Conservation (phyloP, 2,329 filamentous ascomycete genomes). For the Alternaria ethzedia region DNA sequence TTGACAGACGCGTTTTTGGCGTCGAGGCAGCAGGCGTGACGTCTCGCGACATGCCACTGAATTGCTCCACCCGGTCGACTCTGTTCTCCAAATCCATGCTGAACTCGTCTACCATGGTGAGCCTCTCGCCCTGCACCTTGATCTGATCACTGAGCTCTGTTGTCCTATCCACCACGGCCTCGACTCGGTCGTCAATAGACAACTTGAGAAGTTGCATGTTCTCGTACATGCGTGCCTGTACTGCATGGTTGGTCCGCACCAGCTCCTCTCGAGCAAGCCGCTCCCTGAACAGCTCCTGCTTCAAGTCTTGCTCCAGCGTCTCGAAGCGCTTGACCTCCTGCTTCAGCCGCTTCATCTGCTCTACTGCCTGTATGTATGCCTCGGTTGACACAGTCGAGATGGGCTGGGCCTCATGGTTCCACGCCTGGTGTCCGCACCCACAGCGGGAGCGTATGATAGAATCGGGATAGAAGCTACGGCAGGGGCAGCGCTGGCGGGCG, state of each 20-base stretch:
- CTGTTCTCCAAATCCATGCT: slow-evolving; percentile 50
- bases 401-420: slow-evolving; percentile 51
- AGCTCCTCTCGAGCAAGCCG: slow-evolving; percentile 43
- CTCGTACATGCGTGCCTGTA: slow-evolving; percentile 47
- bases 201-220: slow-evolving; percentile 49
- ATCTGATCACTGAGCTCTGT: slow-evolving; percentile 48
- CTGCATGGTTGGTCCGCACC: slow-evolving; percentile 38
- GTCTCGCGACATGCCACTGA: slow-evolving; percentile 32
- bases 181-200: slow-evolving; percentile 49
- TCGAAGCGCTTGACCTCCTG: slow-evolving; percentile 42
- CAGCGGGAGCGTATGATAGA: slow-evolving; percentile 49
- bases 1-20: slow-evolving; percentile 29
- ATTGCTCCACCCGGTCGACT: slow-evolving; percentile 44
- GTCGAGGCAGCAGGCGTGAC: slow-evolving; percentile 39
- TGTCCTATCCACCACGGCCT: slow-evolving; percentile 50
- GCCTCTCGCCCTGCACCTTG: slow-evolving; percentile 43
- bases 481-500: slow-evolving; percentile 51
- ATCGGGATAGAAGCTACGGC: slow-evolving; percentile 53
- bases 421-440: slow-evolving; percentile 57
- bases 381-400: slow-evolving; percentile 44
- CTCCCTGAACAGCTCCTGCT: slow-evolving; percentile 46
- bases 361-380: slow-evolving; percentile 44
- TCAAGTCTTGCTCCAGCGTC: slow-evolving; percentile 45
- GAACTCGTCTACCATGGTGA: slow-evolving; percentile 48
- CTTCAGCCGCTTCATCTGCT: slow-evolving; percentile 46